Percentiles rank a stretch among this genome's conserved stretches.
phyloP scores from a whole-genome alignment of 441 rosid species.

The Euphorbia corollata region DNA sequence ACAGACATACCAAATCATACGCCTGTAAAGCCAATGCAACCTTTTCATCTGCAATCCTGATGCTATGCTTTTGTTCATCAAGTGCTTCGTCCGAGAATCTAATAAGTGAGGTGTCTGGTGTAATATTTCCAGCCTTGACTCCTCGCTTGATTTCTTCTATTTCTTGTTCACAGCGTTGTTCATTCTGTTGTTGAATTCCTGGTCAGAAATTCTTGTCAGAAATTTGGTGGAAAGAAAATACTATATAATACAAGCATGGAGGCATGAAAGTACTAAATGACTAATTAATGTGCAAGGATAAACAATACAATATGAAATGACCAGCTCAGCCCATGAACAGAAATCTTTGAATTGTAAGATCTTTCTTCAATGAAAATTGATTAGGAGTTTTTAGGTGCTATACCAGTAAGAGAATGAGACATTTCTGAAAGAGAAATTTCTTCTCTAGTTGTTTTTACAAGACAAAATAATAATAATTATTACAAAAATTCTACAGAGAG shows the following conservation, averaged over 20 bases:
- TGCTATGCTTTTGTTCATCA: slow-evolving; percentile 90
- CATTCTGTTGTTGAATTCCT: slow-evolving; percentile 81
- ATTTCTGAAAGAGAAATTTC: background rate
- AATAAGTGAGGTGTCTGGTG: slow-evolving; percentile 43
- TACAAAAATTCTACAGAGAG: background rate
- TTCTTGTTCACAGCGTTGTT: slow-evolving; percentile 77
- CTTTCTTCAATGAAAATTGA: background rate
- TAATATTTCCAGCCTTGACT: slow-evolving; percentile 47
- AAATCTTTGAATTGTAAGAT: background rate
- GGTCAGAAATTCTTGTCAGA: slow-evolving; percentile 13
- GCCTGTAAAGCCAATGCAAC: slow-evolving; percentile 83
- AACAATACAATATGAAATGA: background rate
- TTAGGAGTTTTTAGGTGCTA: background rate
- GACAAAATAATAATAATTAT: background rate
- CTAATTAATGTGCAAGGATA: background rate
- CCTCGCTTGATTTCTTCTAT: slow-evolving; percentile 75
- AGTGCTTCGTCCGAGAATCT: slow-evolving; percentile 83
- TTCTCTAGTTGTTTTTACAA: background rate
- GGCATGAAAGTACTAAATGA: background rate
- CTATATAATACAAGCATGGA: too few relatives aligned
- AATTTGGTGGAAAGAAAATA: too few relatives aligned
- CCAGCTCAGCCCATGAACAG: background rate
- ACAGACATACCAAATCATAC: slow-evolving; percentile 68
- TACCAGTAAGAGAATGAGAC: background rate
- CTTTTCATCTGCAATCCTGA: slow-evolving; percentile 94